phyloP scores from a whole-genome alignment of 2,329 filamentous ascomycete genomes.

The Apiospora hydei region DNA sequence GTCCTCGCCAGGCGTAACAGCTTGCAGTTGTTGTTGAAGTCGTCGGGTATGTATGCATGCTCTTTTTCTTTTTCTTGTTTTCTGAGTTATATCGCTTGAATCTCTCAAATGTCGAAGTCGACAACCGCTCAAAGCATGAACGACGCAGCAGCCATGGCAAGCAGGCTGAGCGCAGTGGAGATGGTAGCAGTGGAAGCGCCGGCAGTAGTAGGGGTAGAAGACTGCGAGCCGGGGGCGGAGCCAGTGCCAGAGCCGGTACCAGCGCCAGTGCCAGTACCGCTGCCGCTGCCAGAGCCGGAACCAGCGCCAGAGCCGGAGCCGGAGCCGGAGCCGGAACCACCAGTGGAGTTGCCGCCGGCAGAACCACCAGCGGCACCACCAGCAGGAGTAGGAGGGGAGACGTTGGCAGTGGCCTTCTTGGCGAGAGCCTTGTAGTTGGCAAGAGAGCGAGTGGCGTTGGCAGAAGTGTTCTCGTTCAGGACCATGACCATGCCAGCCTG shows the following conservation, averaged over 20 bases:
- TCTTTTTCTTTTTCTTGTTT: conserved; percentile 7
- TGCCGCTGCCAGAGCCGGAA: conserved; percentile 33
- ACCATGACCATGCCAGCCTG: conserved; percentile 78
- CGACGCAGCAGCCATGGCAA: conserved; percentile 11
- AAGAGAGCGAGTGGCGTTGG: conserved; percentile 61
- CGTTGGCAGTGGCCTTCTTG: conserved; percentile 39
- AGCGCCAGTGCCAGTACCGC: conserved; percentile 27
- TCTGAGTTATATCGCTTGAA: not conserved
- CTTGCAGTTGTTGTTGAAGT: conserved; percentile 13
- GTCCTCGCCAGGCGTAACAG: conserved; percentile 13
- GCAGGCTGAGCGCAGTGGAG: conserved; percentile 17
- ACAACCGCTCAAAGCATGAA: conserved; percentile 15
- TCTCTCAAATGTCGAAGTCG: not conserved
- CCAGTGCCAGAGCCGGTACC: conserved; percentile 26
- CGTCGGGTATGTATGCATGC: not conserved
- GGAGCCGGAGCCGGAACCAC: conserved; percentile 30
- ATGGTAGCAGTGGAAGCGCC: conserved; percentile 9
- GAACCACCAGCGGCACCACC: conserved; percentile 27
- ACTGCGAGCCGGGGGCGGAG: conserved; percentile 37
- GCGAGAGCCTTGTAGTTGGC: conserved; percentile 55
- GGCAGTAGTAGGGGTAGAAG: conserved; percentile 12
- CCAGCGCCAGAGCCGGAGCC: conserved; percentile 34
- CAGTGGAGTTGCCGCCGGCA: conserved; percentile 12
- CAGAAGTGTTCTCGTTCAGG: conserved; percentile 70
- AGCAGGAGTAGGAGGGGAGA: conserved; percentile 37